phyloP scores from a whole-genome alignment of 805 yeast genomes.

The Yarrowia sp. region DNA sequence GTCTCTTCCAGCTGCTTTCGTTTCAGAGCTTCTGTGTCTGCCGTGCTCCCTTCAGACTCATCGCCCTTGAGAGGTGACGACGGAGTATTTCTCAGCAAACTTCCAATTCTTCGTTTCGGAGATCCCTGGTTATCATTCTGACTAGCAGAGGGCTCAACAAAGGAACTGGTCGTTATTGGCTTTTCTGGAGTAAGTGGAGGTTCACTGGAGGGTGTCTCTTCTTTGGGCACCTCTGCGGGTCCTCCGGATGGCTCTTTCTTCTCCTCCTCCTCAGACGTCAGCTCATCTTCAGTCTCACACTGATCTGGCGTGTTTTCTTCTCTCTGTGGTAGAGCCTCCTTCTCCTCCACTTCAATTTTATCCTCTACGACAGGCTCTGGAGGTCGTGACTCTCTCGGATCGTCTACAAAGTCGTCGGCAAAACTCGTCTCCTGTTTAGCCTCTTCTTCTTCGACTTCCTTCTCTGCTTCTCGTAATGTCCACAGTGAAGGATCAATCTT shows the following conservation, averaged over 20 bases:
- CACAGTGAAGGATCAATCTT: constrained; percentile 4
- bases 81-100: constrained; percentile 2
- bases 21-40: neutral
- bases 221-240: neutral
- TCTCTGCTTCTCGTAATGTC: neutral
- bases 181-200: neutral
- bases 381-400: neutral
- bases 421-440: constrained; percentile 5
- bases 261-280: neutral
- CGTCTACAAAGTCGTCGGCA: constrained; percentile 5
- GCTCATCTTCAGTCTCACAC: constrained; percentile 24
- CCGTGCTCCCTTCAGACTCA: neutral
- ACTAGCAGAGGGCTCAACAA: neutral
- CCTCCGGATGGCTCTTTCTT: neutral
- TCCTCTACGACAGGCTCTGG: neutral
- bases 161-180: neutral
- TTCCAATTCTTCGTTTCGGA: constrained; percentile 27
- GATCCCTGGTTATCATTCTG: constrained; percentile 8
- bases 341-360: neutral
- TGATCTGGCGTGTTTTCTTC: neutral
- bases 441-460: constrained; percentile 12
- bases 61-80: constrained; percentile 7
- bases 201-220: neutral
- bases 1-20: constrained; percentile 21
- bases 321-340: neutral